Conservation (phyloP, 768 basidiomycete species). For the Russula virescens region DNA sequence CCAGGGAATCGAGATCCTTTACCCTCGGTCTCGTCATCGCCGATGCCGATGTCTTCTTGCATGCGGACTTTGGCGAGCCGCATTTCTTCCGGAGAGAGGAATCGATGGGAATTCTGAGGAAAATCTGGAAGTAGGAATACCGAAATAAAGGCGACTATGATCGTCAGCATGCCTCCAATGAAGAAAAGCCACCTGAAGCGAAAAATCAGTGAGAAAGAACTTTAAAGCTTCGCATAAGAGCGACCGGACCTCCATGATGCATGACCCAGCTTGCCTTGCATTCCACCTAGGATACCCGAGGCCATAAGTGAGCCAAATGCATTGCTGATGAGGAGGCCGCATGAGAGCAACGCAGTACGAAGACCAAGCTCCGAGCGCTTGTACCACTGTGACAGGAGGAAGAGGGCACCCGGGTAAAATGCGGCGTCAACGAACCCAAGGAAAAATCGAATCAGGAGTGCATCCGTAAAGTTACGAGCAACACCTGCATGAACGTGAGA, state of each 20-base stretch:
- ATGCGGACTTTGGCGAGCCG: constrained; percentile 54
- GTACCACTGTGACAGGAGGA: constrained; percentile 68
- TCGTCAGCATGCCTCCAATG: constrained; percentile 57
- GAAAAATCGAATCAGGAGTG: constrained; percentile 64
- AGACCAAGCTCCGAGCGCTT: constrained; percentile 63
- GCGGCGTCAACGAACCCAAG: constrained; percentile 58
- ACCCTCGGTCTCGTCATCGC: constrained; percentile 42
- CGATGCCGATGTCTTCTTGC: constrained; percentile 56
- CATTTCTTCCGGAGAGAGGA: constrained; percentile 54
- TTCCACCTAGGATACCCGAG: constrained; percentile 63
- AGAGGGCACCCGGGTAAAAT: constrained; percentile 65
- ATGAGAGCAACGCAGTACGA: constrained; percentile 60
- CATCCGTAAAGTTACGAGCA: constrained; percentile 45
- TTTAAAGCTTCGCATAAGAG: not conserved
- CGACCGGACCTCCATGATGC: constrained; percentile 73
- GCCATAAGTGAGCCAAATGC: constrained; percentile 78
- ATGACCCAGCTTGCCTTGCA: constrained; percentile 63
- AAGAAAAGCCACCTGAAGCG: constrained; percentile 62
- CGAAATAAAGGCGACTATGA: constrained; percentile 46
- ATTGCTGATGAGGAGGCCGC: constrained; percentile 72
- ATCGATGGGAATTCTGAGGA: constrained; percentile 51
- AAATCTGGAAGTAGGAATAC: constrained; percentile 72
- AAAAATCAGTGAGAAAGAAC: not conserved
- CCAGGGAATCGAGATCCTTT: constrained; percentile 38
- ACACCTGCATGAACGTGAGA: constrained; percentile 12